These are phyloP conservation scores for Neofusicoccum sp. DNA, from an alignment of 2,329 filamentous ascomycete genomes.

Conservation along the genomic window DNA sequence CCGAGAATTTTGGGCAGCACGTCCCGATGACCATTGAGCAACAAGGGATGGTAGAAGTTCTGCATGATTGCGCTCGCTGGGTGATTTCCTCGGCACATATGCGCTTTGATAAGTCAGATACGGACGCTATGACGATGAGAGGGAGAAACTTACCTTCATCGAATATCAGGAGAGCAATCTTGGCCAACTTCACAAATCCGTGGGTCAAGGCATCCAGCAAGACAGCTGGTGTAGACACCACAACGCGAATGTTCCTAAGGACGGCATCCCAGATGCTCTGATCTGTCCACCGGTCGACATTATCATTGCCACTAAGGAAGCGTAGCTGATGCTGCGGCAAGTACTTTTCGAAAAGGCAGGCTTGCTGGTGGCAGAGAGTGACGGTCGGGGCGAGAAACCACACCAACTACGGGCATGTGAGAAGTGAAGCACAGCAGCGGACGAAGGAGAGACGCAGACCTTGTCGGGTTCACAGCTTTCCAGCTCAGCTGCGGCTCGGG, in stretches of 20 bases:
- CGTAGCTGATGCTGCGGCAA: slow-evolving; percentile 58
- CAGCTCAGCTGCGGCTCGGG: slow-evolving; percentile 46
- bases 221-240: slow-evolving; percentile 77
- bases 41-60: slow-evolving; percentile 65
- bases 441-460: slow-evolving; percentile 28
- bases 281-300: slow-evolving; percentile 73
- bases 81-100: slow-evolving; percentile 69
- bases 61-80: slow-evolving; percentile 73
- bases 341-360: slow-evolving; percentile 36
- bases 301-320: slow-evolving; percentile 68
- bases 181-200: slow-evolving; percentile 68
- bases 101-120: slow-evolving; percentile 55
- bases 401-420: slow-evolving; percentile 35
- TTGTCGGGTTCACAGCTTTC: slow-evolving; percentile 40
- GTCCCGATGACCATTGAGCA: slow-evolving; percentile 32
- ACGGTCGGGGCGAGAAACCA: slow-evolving; percentile 53
- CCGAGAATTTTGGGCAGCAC: slow-evolving; percentile 70
- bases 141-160: slow-evolving; percentile 67
- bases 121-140: background rate
- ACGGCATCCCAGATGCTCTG: slow-evolving; percentile 68
- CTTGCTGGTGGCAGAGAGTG: slow-evolving; percentile 50
- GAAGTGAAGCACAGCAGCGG: background rate
- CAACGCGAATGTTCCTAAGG: slow-evolving; percentile 66
- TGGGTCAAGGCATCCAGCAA: slow-evolving; percentile 74
- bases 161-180: slow-evolving; percentile 72